Percentiles rank a stretch among this genome's conserved stretches.
phyloP scores from a whole-genome alignment of 2,329 filamentous ascomycete species.

The Aspergillus fructus region DNA sequence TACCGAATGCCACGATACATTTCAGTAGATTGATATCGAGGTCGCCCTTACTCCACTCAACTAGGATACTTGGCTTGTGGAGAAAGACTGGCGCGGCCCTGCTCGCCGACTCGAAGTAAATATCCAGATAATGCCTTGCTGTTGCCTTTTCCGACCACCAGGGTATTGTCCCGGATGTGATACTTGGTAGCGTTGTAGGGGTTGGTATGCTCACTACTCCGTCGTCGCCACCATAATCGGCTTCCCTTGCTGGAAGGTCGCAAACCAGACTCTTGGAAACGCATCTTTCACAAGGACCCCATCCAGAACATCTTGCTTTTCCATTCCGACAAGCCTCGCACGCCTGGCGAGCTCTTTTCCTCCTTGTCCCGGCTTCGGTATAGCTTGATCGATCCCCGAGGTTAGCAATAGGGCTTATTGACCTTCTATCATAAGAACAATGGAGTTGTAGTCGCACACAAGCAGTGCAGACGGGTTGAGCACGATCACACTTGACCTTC shows the following conservation, averaged over 20 bases:
- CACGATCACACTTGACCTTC: slow-evolving; percentile 3
- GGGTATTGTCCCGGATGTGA: neutral
- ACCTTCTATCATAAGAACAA: neutral
- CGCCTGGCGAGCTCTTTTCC: neutral
- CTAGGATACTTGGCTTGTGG: neutral
- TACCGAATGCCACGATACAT: neutral
- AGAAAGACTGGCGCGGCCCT: neutral
- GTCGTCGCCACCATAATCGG: neutral
- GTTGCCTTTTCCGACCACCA: neutral
- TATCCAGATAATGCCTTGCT: neutral
- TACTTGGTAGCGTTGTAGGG: neutral
- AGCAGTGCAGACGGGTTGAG: neutral
- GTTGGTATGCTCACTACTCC: neutral
- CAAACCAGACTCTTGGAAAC: neutral
- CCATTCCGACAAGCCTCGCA: neutral
- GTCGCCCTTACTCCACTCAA: neutral
- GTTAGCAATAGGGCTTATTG: neutral
- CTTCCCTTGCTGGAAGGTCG: neutral
- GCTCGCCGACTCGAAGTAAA: neutral
- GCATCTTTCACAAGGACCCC: slow-evolving; percentile 1
- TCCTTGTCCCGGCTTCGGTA: neutral
- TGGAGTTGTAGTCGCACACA: neutral
- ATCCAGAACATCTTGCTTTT: neutral
- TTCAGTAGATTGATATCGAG: neutral
- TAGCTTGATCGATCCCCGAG: too few species aligned